Evolutionary conservation across 805 yeast genomes (phyloP), one percentile per base, ranked within the genome.

Genomic region (Starmerella roubikii): DNA sequence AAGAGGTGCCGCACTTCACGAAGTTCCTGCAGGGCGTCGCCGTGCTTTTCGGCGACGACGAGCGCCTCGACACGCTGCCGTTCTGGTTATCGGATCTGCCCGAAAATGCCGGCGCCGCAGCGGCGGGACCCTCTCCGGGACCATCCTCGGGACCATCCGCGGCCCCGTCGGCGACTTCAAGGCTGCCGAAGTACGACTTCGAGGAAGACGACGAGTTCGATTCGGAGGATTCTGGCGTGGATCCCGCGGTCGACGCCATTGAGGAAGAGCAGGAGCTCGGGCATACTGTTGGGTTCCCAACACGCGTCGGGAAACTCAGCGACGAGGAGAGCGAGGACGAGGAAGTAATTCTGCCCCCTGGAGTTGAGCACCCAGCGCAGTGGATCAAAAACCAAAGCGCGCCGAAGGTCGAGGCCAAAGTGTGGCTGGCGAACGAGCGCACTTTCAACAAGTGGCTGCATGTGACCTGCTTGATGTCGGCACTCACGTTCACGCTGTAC

Each of bases 371-470:
- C 54, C 98, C 98, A 39, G 73, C 70, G 20, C 65, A 68, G 24
- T 72, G 81, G 61, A 68, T 88, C 51, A 81, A 86, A 54, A 85
- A 85, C 57, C 77, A 86, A 21, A 94, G 95, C 7, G 91, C 95
- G 1, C 73, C 85, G 40, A 85, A 81, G 60, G 86, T 91, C 42
- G 98, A 91, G 64, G 93, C 97, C 23, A 91, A 91, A 56, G 98
- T 91, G 12, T 91, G 97, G 96, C 68, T 91, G 47, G 98, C 98
- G 22, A 91, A 91, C 56, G 98, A 91, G 64, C 78, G 98, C 59
- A 91, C 98, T 3, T 88, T 86, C 64, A 78, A 83, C 66, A 73
- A 93, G 60, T 91, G 98, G 98, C 67, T 91, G 48, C 85, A 79
- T 46, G 88, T 88, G 18, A 80, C 93, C 12, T 74, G 93, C 0